These are phyloP conservation scores for Saccharomyces hybrid DNA, from an alignment of 1,139 yeast species.

Conservation along the genomic window DNA sequence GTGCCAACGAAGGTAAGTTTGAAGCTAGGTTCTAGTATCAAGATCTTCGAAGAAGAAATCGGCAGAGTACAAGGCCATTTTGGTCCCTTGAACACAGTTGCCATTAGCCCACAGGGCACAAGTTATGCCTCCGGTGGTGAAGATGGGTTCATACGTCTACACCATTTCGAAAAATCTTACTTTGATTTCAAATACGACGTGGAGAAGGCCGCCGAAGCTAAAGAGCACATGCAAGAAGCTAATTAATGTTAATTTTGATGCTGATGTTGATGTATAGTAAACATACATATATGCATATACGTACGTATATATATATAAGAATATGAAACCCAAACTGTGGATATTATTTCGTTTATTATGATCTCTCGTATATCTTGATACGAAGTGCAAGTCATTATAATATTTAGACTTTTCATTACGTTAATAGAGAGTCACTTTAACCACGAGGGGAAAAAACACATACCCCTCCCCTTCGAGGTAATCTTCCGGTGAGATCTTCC, in stretches of 20 bases:
- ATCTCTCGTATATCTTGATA: not conserved
- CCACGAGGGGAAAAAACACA: not conserved
- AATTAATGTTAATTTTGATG: slow-evolving; percentile 4
- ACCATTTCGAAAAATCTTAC: slow-evolving; percentile 85
- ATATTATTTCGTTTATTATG: not conserved
- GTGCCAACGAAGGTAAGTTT: slow-evolving; percentile 90
- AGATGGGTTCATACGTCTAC: slow-evolving; percentile 94
- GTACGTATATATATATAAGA: slow-evolving; percentile 1
- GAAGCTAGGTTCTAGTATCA: slow-evolving; percentile 94
- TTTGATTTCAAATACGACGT: slow-evolving; percentile 89
- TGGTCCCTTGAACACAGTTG: slow-evolving; percentile 93
- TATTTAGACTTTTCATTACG: not conserved
- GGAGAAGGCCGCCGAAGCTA: slow-evolving; percentile 63
- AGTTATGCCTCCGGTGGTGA: slow-evolving; percentile 96
- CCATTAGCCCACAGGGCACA: slow-evolving; percentile 90
- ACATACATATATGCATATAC: not conserved
- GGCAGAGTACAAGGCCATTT: slow-evolving; percentile 98
- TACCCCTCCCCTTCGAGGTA: not conserved
- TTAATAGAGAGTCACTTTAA: not conserved
- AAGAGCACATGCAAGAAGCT: slow-evolving; percentile 23
- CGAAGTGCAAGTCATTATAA: not conserved
- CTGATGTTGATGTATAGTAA: slow-evolving; percentile 5
- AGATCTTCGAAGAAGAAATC: slow-evolving; percentile 88
- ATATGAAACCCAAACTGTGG: not conserved
- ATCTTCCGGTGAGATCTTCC: not conserved